Evolutionary conservation across 768 basidiomycete genomes (phyloP), one percentile per base, ranked within the genome.

Genomic region (Tremella mesenterica): DNA sequence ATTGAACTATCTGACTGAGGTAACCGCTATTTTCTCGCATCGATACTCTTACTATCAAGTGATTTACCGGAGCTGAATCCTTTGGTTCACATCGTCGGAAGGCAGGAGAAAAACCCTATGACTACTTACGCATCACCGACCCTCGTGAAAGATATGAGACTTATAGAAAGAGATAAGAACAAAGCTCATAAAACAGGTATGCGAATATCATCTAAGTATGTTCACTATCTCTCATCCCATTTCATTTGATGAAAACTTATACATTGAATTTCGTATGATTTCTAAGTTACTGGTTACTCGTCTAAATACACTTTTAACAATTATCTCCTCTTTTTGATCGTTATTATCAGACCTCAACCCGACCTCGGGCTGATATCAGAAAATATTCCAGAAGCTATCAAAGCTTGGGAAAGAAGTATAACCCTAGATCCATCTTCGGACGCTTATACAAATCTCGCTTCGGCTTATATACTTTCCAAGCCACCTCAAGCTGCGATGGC

Each of bases 371-470:
- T 2, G n/a, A 43, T 26, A 12, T 12, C 50, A 70, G 69, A 69
- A 25, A 67, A 73, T 44, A 65, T 56, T 39, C 30, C 52, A 4
- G 57, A 38, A 41, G 72, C 72, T 10, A 71, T 73, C 2, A 56
- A 54, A 44, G 64, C 70, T 1, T 73, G 70, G 70, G 62, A 67
- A 27, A 67, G 66, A 44, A 64, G 65, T 4, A 54, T 69, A 7
- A 54, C 47, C 3, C 49, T 69, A 13, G 28, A 51, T n/a, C 69
- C 69, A 10, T 69, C 72, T 10, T 61, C 68, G 21, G 74, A 75
- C 47, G 73, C 74, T 10, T 67, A 73, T 57, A 74, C 73, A 1
- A 75, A 75, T 54, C 61, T 75, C 41, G 74, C 73, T 29, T 73
- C 72, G 14, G 74, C 74, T 6, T 71, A 74, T 36, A 72, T 74